These are phyloP conservation scores for Phytopythium mirpurense DNA, from an alignment of 352 stramenopile species.

Conservation along the genomic window DNA sequence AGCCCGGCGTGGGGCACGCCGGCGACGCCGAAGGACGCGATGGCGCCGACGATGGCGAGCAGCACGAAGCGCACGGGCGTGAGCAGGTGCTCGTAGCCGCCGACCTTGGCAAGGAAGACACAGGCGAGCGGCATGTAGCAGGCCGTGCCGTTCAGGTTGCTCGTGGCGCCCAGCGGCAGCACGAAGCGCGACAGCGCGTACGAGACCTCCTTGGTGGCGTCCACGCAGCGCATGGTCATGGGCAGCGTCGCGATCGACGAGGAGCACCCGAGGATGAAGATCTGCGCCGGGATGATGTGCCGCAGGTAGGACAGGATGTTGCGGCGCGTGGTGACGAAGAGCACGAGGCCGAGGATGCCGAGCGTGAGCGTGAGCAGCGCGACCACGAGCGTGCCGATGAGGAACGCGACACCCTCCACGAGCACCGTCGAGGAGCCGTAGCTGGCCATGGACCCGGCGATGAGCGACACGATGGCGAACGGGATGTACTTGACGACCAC, in stretches of 20 bases:
- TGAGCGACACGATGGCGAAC: constrained; percentile 67
- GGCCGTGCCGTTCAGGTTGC: constrained; percentile 69
- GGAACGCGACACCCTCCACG: constrained; percentile 42
- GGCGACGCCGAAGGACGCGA: constrained; percentile 65
- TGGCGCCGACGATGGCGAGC: constrained; percentile 57
- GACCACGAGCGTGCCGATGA: constrained; percentile 38
- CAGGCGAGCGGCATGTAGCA: constrained; percentile 71
- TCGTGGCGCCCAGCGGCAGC: constrained; percentile 58
- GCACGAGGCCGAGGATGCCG: constrained; percentile 37
- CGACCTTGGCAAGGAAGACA: constrained; percentile 69
- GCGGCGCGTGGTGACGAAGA: constrained; percentile 50
- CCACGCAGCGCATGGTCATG: constrained; percentile 72
- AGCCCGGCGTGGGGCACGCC: constrained; percentile 68
- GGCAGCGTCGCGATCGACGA: constrained; percentile 79
- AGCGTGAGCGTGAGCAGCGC: constrained; percentile 47
- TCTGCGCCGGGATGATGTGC: constrained; percentile 62
- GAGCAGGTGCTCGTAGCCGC: constrained; percentile 44
- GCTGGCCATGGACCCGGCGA: constrained; percentile 54
- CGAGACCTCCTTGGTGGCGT: constrained; percentile 58
- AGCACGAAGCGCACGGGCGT: constrained; percentile 54
- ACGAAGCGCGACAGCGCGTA: constrained; percentile 55
- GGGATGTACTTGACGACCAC: constrained; percentile 61
- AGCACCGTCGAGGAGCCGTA: constrained; percentile 40
- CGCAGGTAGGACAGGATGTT: constrained; percentile 69
- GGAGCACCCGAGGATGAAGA: constrained; percentile 75